Conservation (phyloP, 345 rosid species). For the Gossypium raimondii region DNA sequence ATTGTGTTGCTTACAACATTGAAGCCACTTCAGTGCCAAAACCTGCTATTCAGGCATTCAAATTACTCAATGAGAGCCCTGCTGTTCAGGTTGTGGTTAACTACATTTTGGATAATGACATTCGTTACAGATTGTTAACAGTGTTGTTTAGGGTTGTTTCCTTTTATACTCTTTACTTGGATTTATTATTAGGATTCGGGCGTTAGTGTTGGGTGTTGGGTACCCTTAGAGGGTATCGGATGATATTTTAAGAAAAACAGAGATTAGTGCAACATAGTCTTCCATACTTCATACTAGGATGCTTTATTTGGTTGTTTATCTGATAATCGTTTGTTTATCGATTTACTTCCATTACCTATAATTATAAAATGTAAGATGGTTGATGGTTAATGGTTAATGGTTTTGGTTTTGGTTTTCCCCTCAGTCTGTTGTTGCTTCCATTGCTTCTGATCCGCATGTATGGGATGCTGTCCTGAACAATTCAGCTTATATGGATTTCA, state of each 20-base stretch:
- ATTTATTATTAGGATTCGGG: not conserved
- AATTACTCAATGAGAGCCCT: conserved; percentile 51
- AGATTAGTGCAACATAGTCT: not conserved
- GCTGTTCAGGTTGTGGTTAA: conserved; percentile 46
- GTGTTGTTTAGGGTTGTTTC: not conserved
- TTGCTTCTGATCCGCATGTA: conserved; percentile 43
- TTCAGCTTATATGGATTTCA: not conserved
- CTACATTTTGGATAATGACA: not conserved
- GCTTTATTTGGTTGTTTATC: conserved; percentile 2
- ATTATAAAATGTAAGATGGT: not conserved
- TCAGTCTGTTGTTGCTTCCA: conserved; percentile 71
- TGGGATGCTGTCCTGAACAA: conserved; percentile 1
- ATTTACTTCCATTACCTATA: not conserved
- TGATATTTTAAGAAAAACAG: not conserved
- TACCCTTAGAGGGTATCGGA: not conserved
- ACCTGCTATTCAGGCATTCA: conserved; percentile 56
- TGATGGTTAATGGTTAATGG: conserved; percentile 8
- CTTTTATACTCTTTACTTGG: not conserved
- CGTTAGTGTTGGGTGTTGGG: not conserved
- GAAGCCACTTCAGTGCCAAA: conserved; percentile 30
- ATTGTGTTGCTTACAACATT: conserved; percentile 22
- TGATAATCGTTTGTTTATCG: not conserved
- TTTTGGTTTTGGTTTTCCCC: conserved; percentile 3
- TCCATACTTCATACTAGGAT: not conserved
- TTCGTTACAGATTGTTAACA: not conserved